A percentile compares a stretch with the other conserved stretches of the same genome.
Evolutionary conservation across 2,329 filamentous ascomycete genomes (phyloP).

Genomic region (Talaromyces sp.): DNA sequence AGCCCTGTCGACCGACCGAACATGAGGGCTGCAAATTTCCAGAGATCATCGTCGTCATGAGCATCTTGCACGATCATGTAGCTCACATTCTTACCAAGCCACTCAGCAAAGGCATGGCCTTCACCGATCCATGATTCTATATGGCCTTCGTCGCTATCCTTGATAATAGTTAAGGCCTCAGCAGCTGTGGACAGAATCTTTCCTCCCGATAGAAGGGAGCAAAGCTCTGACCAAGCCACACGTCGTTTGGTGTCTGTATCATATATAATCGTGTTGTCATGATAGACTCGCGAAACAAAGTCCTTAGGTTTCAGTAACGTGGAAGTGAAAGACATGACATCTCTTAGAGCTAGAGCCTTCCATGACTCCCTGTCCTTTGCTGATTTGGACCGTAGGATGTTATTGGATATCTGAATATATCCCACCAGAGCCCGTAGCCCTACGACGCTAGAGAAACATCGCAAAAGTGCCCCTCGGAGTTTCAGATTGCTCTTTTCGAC

Average conservation of each 20-base stretch:
- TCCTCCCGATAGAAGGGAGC: constrained; percentile 58
- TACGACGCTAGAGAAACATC: constrained; percentile 67
- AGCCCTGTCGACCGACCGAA: constrained; percentile 62
- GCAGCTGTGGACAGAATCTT: constrained; percentile 57
- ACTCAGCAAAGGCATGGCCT: constrained; percentile 62
- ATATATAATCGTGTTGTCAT: constrained; percentile 41
- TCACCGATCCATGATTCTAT: constrained; percentile 59
- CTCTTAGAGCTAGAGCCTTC: constrained; percentile 31
- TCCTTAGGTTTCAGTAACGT: constrained; percentile 43
- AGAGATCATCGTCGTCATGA: constrained; percentile 27
- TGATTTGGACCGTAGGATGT: constrained; percentile 23
- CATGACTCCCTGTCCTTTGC: constrained; percentile 34
- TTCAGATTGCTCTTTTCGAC: constrained; percentile 40
- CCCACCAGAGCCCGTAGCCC: constrained; percentile 74
- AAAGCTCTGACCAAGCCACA: constrained; percentile 61
- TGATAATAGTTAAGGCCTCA: constrained; percentile 48
- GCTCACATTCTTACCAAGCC: constrained; percentile 66
- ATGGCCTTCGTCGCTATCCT: constrained; percentile 25
- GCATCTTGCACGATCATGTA: constrained; percentile 43
- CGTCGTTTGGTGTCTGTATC: constrained; percentile 45
- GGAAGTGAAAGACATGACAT: constrained; percentile 36
- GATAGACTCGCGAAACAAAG: constrained; percentile 44
- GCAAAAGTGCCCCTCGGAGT: constrained; percentile 50
- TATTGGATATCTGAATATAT: constrained; percentile 62
- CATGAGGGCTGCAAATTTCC: constrained; percentile 43